Base-by-base conservation (phyloP, 176 grass and related monocot genomes). In the Triticum dicoccoides region DNA sequence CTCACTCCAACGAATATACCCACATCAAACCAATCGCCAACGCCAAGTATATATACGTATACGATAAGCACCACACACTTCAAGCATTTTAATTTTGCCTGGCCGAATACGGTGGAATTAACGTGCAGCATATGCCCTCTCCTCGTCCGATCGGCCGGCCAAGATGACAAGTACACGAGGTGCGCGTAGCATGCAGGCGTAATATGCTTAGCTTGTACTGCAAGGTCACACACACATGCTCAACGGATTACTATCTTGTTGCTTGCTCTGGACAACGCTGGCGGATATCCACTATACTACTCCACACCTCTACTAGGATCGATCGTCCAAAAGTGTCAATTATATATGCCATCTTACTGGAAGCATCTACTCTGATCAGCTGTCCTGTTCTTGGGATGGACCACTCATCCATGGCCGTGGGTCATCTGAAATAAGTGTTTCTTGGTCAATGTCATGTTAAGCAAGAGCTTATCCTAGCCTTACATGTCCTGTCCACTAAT, bases 301-400 rank as follows among this genome's bases (percentile, higher is more conserved):
- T n/a, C 3, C 45, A 47, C 11, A 1, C 12, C 12, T 9, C 54
- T 59, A 61, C 4, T 21, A 61, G 7, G 51, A 54, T 54, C 51
- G 51, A 54, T 54, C 51, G 4, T 52, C 49, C 49, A 52, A 6
- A 52, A 52, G 1, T 47, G 14, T 17, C 49, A 8, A 59, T 59
- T 21, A 59, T 59, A 59, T 58, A 59, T 61, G 58, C 20, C 58
- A 61, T 69, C 80, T 15, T 52, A 70, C 14, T 25, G 65, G 73
- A 61, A 75, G n/a, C 76, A 47, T 85, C 77, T 73, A 18, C 45
- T 72, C 20, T 11, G 24, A 13, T 18, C 3, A 37, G 10, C 5
- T 80, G 68, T 81, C 82, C 45, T 80, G 76, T 81, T 84, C 82
- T 20, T 25, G 3, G 62, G 4, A 66, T 5, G 72, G 23, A 29